Conservation (phyloP, 2,329 filamentous ascomycete genomes). For the Penicillium capsulatum region DNA sequence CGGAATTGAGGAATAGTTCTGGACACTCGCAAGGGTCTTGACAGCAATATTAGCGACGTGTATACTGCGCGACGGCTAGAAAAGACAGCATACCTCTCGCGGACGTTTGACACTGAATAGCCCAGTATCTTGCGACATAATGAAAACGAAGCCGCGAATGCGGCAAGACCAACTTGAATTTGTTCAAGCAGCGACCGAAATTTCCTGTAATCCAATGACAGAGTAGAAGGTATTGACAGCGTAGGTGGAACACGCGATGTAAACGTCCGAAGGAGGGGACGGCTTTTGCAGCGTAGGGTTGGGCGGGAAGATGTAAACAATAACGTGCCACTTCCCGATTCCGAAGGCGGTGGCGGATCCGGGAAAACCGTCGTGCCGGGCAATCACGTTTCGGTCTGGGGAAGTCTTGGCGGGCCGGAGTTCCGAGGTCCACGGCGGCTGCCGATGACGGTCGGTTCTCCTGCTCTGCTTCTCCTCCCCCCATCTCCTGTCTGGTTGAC, state of each 20-base stretch:
- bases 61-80: conserved; percentile 4
- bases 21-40: conserved; percentile 77
- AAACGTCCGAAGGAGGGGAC: conserved; percentile 15
- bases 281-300: conserved; percentile 18
- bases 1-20: conserved; percentile 77
- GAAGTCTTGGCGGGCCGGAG: conserved; percentile 27
- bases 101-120: conserved; percentile 89
- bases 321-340: conserved; percentile 23
- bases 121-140: conserved; percentile 81
- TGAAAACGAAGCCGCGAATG: conserved; percentile 32
- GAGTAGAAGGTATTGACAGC: not conserved
- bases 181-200: not conserved
- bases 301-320: conserved; percentile 36
- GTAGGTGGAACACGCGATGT: conserved; percentile 6
- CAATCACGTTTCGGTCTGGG: conserved; percentile 33
- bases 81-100: conserved; percentile 66
- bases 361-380: conserved; percentile 22
- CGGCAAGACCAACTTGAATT: conserved; percentile 13
- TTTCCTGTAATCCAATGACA: conserved; percentile 1
- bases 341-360: conserved; percentile 29
- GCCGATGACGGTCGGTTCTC: conserved; percentile 24
- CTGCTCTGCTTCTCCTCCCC: conserved; percentile 13
- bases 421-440: conserved; percentile 38
- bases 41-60: conserved; percentile 17
- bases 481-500: conserved; percentile 11